A percentile compares a stretch with the other conserved stretches of the same genome.
Conservation (phyloP, 1,284 basidiomycete genomes). For the Ganoderma multipileum region DNA sequence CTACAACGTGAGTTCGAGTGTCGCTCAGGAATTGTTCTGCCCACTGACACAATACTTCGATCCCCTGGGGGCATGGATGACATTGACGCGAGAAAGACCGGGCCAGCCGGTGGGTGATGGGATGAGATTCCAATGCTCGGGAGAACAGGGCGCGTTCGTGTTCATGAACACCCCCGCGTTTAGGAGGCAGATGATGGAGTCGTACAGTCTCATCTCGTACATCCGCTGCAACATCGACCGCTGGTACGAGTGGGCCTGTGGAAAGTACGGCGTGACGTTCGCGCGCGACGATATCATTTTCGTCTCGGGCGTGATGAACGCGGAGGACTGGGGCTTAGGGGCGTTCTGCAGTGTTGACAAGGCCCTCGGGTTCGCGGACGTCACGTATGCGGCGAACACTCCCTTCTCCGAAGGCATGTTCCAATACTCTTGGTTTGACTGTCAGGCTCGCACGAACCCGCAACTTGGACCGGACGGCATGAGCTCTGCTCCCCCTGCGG, state of each 20-base stretch:
- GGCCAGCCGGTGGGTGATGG: neutral
- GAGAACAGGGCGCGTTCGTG: slow-evolving; percentile 33
- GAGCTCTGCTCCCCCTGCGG: no score
- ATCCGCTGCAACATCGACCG: slow-evolving; percentile 29
- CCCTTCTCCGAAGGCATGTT: no score
- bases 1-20: slow-evolving; percentile 9
- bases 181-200: slow-evolving; percentile 16
- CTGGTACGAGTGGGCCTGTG: slow-evolving; percentile 30
- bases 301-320: slow-evolving; percentile 33
- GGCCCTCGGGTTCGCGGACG: neutral
- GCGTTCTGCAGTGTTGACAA: slow-evolving; percentile 20
- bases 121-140: slow-evolving; percentile 28
- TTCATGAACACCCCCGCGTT: slow-evolving; percentile 25
- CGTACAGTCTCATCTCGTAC: slow-evolving; percentile 24
- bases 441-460: no score
- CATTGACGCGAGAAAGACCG: no score
- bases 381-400: no score
- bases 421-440: no score
- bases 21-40: no score
- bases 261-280: slow-evolving; percentile 17
- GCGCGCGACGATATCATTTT: slow-evolving; percentile 30
- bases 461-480: no score
- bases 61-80: no score
- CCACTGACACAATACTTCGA: no score
- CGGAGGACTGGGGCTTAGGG: slow-evolving; percentile 36